These are phyloP conservation scores for Juglanconis juglandina DNA, from an alignment of 2,329 filamentous ascomycete species.

Conservation along the genomic window DNA sequence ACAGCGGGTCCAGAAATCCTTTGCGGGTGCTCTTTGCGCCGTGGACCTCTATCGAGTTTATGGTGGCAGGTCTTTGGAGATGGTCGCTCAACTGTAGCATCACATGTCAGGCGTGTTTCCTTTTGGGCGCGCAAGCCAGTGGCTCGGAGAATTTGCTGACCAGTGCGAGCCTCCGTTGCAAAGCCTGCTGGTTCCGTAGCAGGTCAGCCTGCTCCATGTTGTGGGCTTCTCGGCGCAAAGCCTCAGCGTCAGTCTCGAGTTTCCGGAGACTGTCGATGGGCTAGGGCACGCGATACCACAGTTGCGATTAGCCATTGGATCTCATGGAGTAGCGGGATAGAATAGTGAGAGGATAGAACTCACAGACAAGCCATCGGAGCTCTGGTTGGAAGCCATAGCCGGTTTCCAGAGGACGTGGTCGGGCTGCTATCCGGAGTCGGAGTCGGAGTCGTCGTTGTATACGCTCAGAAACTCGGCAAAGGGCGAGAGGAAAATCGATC, in stretches of 20 bases:
- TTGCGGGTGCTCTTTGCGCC: conserved; percentile 80
- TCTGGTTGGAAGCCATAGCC: conserved; percentile 33
- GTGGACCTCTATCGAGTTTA: conserved; percentile 80
- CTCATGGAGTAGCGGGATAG: conserved; percentile 19
- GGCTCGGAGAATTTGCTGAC: conserved; percentile 17
- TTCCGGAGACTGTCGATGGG: conserved; percentile 36
- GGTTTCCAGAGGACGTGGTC: conserved; percentile 8
- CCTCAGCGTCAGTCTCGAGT: conserved; percentile 36
- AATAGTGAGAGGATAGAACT: conserved; percentile 20
- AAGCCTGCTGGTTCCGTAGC: conserved; percentile 36
- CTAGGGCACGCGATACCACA: conserved; percentile 21
- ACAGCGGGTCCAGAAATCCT: conserved; percentile 76
- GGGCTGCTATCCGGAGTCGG: no score
- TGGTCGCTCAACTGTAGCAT: conserved; percentile 68
- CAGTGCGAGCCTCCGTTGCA: conserved; percentile 36
- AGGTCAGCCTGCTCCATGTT: conserved; percentile 22
- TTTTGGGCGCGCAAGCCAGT: neutral
- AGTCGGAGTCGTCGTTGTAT: conserved; percentile 12
- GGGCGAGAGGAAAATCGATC: neutral
- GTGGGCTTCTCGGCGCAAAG: conserved; percentile 37
- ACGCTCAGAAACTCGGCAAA: neutral
- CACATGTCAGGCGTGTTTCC: conserved; percentile 9
- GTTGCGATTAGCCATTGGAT: conserved; percentile 15
- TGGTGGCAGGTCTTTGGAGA: conserved; percentile 79
- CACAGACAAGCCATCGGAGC: conserved; percentile 29